Percentiles rank a stretch among this genome's conserved stretches.
phyloP scores from a whole-genome alignment of 306 rosid species.

The Dryas drummondii region DNA sequence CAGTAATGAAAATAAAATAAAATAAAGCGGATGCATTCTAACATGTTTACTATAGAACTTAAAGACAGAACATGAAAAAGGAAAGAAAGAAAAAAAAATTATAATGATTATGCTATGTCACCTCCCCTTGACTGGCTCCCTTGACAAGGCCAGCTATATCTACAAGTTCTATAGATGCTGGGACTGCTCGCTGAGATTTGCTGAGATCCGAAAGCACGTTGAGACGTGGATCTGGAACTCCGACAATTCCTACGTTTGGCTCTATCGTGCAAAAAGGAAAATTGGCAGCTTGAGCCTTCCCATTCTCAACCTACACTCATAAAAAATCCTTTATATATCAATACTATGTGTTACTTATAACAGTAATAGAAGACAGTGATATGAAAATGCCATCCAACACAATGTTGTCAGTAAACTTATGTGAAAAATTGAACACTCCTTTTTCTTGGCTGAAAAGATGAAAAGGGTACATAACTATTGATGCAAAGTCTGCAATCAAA shows the following conservation, averaged over 20 bases:
- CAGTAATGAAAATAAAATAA: conserved; percentile 29
- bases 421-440: not conserved
- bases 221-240: conserved; percentile 94
- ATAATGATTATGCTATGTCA: conserved; percentile 23
- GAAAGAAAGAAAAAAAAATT: conserved; percentile 2
- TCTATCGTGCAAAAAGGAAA: conserved; percentile 98
- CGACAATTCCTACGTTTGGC: conserved; percentile 97
- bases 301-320: conserved; percentile 82
- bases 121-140: conserved; percentile 99
- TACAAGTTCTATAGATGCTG: conserved; percentile 93
- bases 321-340: conserved; percentile 18
- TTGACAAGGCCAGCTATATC: conserved; percentile 98
- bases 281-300: conserved; percentile 98
- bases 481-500: not conserved
- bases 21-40: not conserved
- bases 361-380: not conserved
- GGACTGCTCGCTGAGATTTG: conserved; percentile 79
- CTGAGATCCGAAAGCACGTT: conserved; percentile 83
- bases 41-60: conserved; percentile 6
- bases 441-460: not conserved
- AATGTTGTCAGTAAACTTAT: not conserved
- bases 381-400: not conserved
- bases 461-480: not conserved
- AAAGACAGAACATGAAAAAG: not conserved
- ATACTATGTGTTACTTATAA: not conserved